These are phyloP conservation scores for Vaccinium myrtillus DNA, from an alignment of 148 eudicot species.

Conservation along the genomic window DNA sequence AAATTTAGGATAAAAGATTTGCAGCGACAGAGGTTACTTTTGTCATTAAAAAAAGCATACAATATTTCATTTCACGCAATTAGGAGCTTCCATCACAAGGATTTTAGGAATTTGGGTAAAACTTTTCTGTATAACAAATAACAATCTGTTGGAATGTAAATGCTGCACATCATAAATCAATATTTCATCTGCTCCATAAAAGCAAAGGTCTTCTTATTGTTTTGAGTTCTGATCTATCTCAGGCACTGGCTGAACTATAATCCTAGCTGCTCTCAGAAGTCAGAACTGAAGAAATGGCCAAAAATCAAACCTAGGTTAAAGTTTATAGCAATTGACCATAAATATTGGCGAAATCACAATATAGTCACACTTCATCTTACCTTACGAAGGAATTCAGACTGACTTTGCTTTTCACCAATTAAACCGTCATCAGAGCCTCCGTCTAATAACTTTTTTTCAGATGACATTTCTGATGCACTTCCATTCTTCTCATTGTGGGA, in stretches of 20 bases:
- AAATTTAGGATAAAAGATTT: not conserved
- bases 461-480: slow-evolving; percentile 21
- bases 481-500: slow-evolving; percentile 23
- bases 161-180: not conserved
- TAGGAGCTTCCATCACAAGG: not conserved
- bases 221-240: not conserved
- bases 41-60: not conserved
- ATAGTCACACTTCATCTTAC: slow-evolving; percentile 28
- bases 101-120: not conserved
- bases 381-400: slow-evolving; percentile 49
- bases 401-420: slow-evolving; percentile 33
- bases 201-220: not conserved
- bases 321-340: not conserved
- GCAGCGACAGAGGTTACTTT: not conserved
- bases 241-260: not conserved
- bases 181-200: not conserved
- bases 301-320: not conserved
- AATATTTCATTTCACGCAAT: not conserved
- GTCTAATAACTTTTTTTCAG: slow-evolving; percentile 33
- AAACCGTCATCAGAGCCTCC: slow-evolving; percentile 27
- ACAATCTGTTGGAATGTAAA: not conserved
- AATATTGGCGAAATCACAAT: not conserved
- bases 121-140: not conserved
- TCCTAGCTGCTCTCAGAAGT: not conserved
- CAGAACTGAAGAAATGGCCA: not conserved